These are phyloP conservation scores for Pseudocercospora pini-densiflorae DNA, from an alignment of 2,329 filamentous ascomycete genomes.

Conservation along the genomic window DNA sequence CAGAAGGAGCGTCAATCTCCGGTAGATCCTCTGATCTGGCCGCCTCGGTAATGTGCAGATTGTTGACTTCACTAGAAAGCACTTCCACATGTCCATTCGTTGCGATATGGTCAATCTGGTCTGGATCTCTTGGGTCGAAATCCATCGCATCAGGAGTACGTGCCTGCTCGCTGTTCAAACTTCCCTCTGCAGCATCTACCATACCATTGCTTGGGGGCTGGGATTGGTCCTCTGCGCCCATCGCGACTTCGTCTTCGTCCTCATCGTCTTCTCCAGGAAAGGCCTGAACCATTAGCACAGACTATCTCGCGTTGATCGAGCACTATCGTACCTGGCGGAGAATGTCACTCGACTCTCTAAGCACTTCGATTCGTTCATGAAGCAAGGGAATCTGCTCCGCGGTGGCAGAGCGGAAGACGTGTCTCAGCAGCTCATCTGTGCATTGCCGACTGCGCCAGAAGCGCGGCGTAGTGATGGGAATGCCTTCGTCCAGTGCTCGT, in stretches of 20 bases:
- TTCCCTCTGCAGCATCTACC: neutral
- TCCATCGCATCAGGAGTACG: neutral
- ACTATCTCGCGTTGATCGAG: neutral
- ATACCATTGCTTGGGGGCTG: neutral
- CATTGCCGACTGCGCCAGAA: slow-evolving; percentile 72
- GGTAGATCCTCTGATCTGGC: slow-evolving; percentile 12
- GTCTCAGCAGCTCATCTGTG: slow-evolving; percentile 71
- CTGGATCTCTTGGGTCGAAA: neutral
- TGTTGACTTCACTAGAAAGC: neutral
- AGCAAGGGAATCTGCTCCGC: slow-evolving; percentile 87
- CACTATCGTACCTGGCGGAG: slow-evolving; percentile 49
- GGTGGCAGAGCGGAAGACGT: slow-evolving; percentile 86
- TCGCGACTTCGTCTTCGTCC: slow-evolving; percentile 5
- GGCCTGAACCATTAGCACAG: slow-evolving; percentile 25
- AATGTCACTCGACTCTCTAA: slow-evolving; percentile 81
- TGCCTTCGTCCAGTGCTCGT: slow-evolving; percentile 85
- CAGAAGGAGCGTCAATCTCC: slow-evolving; percentile 21
- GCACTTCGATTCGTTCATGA: slow-evolving; percentile 73
- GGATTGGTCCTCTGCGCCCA: slow-evolving; percentile 1
- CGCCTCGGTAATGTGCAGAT: neutral
- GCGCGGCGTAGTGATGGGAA: slow-evolving; percentile 84
- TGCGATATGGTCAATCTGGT: neutral
- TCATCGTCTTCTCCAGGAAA: slow-evolving; percentile 25
- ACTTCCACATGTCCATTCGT: neutral
- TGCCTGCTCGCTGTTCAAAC: neutral